Evolutionary conservation across 192 early-diverging fungal species (phyloP).

Genomic region (Phlyctochytrium bullatum): DNA sequence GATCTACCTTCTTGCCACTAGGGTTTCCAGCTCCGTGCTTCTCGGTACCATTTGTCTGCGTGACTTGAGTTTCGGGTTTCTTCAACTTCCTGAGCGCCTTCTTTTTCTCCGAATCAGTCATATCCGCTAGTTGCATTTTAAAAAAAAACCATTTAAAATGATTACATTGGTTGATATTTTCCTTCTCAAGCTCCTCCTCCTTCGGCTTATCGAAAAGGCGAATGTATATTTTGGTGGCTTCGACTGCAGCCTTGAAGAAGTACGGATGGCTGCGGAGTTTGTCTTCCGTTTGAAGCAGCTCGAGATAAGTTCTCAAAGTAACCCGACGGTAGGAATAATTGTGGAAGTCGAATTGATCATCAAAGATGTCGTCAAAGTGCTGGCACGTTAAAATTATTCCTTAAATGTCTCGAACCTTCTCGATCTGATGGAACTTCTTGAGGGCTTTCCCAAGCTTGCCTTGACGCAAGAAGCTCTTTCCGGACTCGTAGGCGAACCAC

Average conservation of each 20-base stretch:
- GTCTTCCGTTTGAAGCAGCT: slow-evolving; percentile 79
- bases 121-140: slow-evolving; percentile 45
- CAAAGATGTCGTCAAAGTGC: slow-evolving; percentile 79
- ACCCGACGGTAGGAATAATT: slow-evolving; percentile 86
- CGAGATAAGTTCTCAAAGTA: slow-evolving; percentile 82
- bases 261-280: slow-evolving; percentile 65
- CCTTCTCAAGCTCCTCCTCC: slow-evolving; percentile 32
- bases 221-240: slow-evolving; percentile 66
- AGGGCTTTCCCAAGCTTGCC: slow-evolving; percentile 77
- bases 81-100: slow-evolving; percentile 73
- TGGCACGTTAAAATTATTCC: slow-evolving; percentile 13
- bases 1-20: slow-evolving; percentile 46
- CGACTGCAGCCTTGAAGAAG: slow-evolving; percentile 72
- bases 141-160: slow-evolving; percentile 2
- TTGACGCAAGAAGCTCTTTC: slow-evolving; percentile 64
- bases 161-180: slow-evolving; percentile 1
- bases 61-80: slow-evolving; percentile 59
- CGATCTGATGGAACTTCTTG: slow-evolving; percentile 83
- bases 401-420: slow-evolving; percentile 41
- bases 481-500: slow-evolving; percentile 85
- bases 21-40: slow-evolving; percentile 40
- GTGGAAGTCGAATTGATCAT: slow-evolving; percentile 97
- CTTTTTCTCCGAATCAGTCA: slow-evolving; percentile 73
- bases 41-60: slow-evolving; percentile 43
- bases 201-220: slow-evolving; percentile 56